Conservation (phyloP, 2,329 filamentous ascomycete genomes). For the Chaetomiaceae sp. region DNA sequence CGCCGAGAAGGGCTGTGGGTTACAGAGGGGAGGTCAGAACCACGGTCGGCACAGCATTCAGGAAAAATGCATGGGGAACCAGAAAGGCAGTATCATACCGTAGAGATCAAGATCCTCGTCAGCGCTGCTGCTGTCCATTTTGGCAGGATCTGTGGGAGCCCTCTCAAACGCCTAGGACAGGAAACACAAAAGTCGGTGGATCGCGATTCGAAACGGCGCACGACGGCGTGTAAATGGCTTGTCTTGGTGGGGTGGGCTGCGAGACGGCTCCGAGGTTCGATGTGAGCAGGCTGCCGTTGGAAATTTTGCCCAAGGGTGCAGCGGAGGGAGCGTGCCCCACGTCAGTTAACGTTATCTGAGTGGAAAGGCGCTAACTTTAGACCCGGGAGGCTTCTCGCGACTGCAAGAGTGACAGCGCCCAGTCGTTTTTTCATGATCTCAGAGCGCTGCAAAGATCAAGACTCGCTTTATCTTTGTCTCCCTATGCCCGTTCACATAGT, state of each 20-base stretch:
- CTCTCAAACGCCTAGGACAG: not conserved
- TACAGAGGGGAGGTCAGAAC: conserved; percentile 3
- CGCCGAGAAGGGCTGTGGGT: conserved; percentile 65
- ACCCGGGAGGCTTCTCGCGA: not conserved
- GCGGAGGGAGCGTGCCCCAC: not conserved
- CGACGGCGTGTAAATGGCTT: not conserved
- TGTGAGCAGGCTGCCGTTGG: not conserved
- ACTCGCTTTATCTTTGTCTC: no score
- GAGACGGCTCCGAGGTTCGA: not conserved
- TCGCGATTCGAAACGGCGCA: not conserved
- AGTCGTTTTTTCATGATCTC: no score
- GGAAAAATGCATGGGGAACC: no score
- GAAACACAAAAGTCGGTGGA: not conserved
- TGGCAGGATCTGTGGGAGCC: conserved; percentile 1
- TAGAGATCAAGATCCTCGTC: conserved; percentile 54
- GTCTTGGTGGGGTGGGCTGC: conserved; percentile 2
- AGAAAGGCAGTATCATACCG: conserved; percentile 28
- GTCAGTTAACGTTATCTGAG: not conserved
- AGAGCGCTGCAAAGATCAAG: no score
- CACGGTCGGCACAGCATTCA: no score
- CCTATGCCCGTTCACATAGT: no score
- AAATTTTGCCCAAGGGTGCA: conserved; percentile 5
- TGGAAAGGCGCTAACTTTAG: not conserved
- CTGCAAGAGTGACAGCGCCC: no score
- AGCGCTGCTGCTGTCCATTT: conserved; percentile 17